Base-by-base conservation (phyloP, 306 rosid genomes). In the Glycyrrhiza uralensis region DNA sequence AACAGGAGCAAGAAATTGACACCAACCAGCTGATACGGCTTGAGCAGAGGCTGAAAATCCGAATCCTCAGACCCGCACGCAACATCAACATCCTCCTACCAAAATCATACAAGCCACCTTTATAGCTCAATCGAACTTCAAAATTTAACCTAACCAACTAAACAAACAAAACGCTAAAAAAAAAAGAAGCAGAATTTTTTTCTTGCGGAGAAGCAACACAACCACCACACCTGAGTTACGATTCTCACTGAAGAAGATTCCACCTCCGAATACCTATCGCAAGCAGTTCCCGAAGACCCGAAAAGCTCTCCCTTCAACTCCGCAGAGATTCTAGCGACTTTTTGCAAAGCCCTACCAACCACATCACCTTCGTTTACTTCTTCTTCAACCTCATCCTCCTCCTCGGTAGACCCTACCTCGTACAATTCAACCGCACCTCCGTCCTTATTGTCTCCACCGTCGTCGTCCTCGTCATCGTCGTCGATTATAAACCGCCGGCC, bases 11-110 rank as follows among this genome's bases (percentile, higher is more conserved):
- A 87, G 83, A 94, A 91, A 74, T 94, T 94, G 64, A 94, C 97
- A 54, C 98, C 97, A 79, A 94, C 98, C 74, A 94, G 80, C 72
- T 94, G 97, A 66, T 94, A 94, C 18, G 90, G 92, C 86, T 94
- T 94, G 35, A 94, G 96, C 65, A 89, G 74, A 60, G 97, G 98
- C 80, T 86, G 90, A 79, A 94, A 89, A 85, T 89, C 89, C 18
- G 95, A 91, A 78, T 89, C 90, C 66, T 87, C 88, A 0, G 90
- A 79, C 71, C 75, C 83, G 33, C 98, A 94, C n/a, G 94, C 98
- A 61, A 70, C 92, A 65, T 86, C 84, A 65, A 94, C 65, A 78
- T 94, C 98, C 76, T 89, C 97, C 98, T 94, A 66, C 12, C 7
- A 70, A 75, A n/a, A 35, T 22, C 26, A 39, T 51, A 62, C 45